Evolutionary conservation across 2,329 filamentous ascomycete species (phyloP).

Genomic region (Karstenula rhodostoma): DNA sequence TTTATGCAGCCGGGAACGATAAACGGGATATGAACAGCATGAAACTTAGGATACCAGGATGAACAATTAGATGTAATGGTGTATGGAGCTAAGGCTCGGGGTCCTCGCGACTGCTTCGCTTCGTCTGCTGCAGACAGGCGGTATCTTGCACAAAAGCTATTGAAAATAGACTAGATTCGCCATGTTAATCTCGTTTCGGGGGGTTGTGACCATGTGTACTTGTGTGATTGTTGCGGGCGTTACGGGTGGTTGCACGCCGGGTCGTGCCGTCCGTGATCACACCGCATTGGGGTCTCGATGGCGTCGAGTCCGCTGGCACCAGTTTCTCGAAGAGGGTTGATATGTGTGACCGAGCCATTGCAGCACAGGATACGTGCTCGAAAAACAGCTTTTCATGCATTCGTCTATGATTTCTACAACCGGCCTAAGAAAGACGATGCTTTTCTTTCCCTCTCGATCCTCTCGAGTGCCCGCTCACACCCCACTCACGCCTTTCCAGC

Average conservation of each 20-base stretch:
- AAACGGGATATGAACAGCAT: conserved; percentile 9
- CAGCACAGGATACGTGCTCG: not conserved
- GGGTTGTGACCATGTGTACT: not conserved
- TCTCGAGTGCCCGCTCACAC: not conserved
- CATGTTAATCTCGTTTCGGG: not conserved
- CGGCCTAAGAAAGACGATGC: not conserved
- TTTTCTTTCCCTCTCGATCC: not conserved
- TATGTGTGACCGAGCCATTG: not conserved
- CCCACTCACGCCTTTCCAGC: conserved; percentile 26
- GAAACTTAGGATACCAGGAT: conserved; percentile 27
- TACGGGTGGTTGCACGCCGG: not conserved
- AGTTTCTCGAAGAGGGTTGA: not conserved
- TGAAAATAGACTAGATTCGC: conserved; percentile 9
- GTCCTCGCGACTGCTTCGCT: conserved; percentile 4
- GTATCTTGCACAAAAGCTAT: conserved; percentile 2
- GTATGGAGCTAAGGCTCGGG: conserved; percentile 5
- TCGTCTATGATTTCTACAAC: not conserved
- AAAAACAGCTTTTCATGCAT: not conserved
- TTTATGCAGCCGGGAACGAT: not conserved
- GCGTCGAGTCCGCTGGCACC: not conserved
- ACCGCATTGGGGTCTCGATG: not conserved
- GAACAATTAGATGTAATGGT: conserved; percentile 13
- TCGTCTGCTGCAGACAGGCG: not conserved
- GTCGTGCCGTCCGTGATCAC: not conserved
- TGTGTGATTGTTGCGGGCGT: not conserved